A percentile compares a stretch with the other conserved stretches of the same genome.
These are phyloP conservation scores for Pythium utonaiense DNA, from an alignment of 352 stramenopile species.

Conservation along the genomic window DNA sequence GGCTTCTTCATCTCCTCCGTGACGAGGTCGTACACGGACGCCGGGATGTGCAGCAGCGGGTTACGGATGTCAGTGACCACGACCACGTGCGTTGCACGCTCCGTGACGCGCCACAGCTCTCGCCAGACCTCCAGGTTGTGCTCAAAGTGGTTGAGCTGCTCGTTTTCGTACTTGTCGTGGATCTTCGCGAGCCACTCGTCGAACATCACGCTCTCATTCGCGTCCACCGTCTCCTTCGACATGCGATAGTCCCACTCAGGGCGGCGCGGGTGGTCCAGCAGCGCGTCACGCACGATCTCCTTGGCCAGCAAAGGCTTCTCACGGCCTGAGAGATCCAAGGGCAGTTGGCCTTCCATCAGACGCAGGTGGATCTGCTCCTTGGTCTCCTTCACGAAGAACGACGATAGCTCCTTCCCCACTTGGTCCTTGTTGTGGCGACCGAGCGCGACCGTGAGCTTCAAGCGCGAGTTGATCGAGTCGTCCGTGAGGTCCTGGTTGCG, in stretches of 20 bases:
- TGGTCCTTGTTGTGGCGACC: constrained; percentile 81
- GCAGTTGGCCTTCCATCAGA: constrained; percentile 78
- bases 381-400: constrained; percentile 85
- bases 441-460: constrained; percentile 80
- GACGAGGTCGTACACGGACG: constrained; percentile 77
- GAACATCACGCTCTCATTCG: constrained; percentile 83
- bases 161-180: constrained; percentile 77
- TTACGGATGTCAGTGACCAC: constrained; percentile 80
- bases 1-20: constrained; percentile 71
- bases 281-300: constrained; percentile 52
- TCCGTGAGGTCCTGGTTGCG: constrained; percentile 65
- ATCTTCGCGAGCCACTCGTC: constrained; percentile 84
- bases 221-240: constrained; percentile 83
- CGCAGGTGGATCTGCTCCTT: constrained; percentile 85
- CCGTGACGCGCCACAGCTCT: constrained; percentile 83
- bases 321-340: constrained; percentile 51
- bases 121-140: constrained; percentile 86
- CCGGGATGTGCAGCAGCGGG: constrained; percentile 74
- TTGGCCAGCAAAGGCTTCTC: constrained; percentile 53
- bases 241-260: constrained; percentile 76
- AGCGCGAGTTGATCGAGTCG: constrained; percentile 47
- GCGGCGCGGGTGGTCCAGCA: constrained; percentile 71
- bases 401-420: constrained; percentile 80
- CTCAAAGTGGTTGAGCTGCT: constrained; percentile 85
- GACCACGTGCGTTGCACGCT: constrained; percentile 77